Base-by-base conservation (phyloP, 116 monocot genomes). In the Iris pallida region DNA sequence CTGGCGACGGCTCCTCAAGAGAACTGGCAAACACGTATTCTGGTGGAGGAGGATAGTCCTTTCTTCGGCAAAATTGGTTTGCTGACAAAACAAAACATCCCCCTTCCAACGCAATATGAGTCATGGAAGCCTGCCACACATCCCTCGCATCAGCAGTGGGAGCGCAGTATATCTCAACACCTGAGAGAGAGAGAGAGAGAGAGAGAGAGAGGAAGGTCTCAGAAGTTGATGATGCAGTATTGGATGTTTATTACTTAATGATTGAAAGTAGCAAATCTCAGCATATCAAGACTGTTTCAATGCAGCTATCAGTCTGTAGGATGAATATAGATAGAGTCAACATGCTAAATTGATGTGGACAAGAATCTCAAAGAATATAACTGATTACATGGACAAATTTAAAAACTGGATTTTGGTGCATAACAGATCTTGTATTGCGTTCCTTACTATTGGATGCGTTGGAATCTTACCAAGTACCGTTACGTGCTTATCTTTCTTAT, bases 141-240 rank as follows among this genome's bases (percentile, higher is more conserved):
- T 84, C 82, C 64, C 88, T 83, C 30, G 93, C 73, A 77, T 99
- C 99, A 55, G 93, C 99, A 43, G 99, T 93, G n/a, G 99, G 99
- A 16, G 99, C 99, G 75, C 99, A 99, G 68, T 93, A 99, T 78
- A 99, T 99, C 70, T 99, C 99, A 55, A 99, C 58, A 45, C 99
- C 99, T 98, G 78, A 42, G 79, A 11, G n/a, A n/a, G n/a, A n/a
- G 63, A 71, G 1, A 57, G 7, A 14, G 47, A 59, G 17, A 63
- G 14, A 18, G 3, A n/a, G n/a, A 30, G 0, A 3, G 30, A 30
- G 30, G 30, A 30, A 30, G 30, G 48, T 48, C 20, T 30, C 57
- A 69, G 55, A 16, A 59, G 59, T 10, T 20, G 40, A 4, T 7
- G 10, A 59, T 3, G 11, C 20, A 41, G 59, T 8, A 30, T 40